Conservation (phyloP, 129 eudicot genomes). For the Helichrysum umbraculigerum region DNA sequence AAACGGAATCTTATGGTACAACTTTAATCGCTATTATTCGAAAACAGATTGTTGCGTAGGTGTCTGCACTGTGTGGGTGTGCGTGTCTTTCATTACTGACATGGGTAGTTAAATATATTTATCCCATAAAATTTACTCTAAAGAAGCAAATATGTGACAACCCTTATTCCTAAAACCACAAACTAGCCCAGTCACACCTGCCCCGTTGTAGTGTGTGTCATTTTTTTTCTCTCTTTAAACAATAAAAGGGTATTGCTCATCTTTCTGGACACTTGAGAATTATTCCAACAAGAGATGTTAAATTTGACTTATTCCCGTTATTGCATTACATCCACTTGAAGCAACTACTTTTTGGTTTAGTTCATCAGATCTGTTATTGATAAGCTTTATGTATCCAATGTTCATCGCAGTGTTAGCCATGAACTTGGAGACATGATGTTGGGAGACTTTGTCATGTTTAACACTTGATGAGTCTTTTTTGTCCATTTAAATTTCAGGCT, state of each 20-base stretch:
- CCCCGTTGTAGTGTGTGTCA: neutral
- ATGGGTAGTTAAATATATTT: neutral
- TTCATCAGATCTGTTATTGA: neutral
- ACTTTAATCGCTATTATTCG: neutral
- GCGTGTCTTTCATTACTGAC: neutral
- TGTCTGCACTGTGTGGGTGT: neutral
- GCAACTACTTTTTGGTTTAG: neutral
- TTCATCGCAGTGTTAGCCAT: neutral
- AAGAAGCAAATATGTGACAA: neutral
- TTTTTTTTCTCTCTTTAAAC: neutral
- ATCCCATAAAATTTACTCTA: neutral
- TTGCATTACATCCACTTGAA: neutral
- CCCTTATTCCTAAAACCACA: neutral
- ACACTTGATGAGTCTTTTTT: constrained; percentile 7
- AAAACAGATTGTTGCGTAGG: neutral
- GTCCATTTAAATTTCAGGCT: constrained; percentile 37
- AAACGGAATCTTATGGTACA: neutral
- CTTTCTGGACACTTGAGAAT: neutral
- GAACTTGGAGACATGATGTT: neutral
- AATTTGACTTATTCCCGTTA: too few species aligned
- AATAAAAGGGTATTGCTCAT: neutral
- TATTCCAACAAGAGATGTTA: neutral
- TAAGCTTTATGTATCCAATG: neutral
- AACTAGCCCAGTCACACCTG: neutral
- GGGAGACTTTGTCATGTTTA: neutral